Conservation (phyloP, 2,329 filamentous ascomycete species). For the Seiridium cupressi region DNA sequence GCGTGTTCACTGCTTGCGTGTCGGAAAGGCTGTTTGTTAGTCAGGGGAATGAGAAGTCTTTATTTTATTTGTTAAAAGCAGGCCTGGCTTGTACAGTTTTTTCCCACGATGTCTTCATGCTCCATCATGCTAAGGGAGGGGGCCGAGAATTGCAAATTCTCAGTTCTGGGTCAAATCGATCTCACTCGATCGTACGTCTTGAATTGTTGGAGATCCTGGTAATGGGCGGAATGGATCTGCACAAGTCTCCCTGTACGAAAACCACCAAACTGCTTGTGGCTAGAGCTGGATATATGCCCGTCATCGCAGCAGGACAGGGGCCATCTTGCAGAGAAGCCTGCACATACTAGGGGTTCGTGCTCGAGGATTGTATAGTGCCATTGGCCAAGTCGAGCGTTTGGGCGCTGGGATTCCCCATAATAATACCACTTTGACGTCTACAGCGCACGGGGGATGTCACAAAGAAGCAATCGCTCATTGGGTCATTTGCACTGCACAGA, state of each 20-base stretch:
- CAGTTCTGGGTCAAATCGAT: too few relatives aligned
- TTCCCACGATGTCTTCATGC: too few relatives aligned
- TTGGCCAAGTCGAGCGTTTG: background rate
- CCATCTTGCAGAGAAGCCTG: background rate
- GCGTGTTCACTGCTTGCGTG: too few relatives aligned
- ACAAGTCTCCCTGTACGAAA: background rate
- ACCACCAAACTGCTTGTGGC: background rate
- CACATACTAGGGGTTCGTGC: slow-evolving; percentile 6
- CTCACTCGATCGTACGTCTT: too few relatives aligned
- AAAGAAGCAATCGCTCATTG: background rate
- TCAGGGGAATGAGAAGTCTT: too few relatives aligned
- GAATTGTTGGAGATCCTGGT: too few relatives aligned
- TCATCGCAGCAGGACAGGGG: background rate
- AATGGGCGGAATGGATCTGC: too few relatives aligned
- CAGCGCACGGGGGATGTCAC: background rate
- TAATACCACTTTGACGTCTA: background rate
- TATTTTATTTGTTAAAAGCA: too few relatives aligned
- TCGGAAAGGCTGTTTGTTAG: too few relatives aligned
- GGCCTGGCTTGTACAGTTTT: too few relatives aligned
- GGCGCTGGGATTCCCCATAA: background rate
- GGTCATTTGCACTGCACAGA: background rate
- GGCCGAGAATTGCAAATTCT: too few relatives aligned
- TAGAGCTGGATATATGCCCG: background rate
- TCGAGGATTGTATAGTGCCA: background rate
- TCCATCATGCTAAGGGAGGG: too few relatives aligned